Conservation (phyloP, 2,329 filamentous ascomycete genomes). For the Neofusicoccum parvum region DNA sequence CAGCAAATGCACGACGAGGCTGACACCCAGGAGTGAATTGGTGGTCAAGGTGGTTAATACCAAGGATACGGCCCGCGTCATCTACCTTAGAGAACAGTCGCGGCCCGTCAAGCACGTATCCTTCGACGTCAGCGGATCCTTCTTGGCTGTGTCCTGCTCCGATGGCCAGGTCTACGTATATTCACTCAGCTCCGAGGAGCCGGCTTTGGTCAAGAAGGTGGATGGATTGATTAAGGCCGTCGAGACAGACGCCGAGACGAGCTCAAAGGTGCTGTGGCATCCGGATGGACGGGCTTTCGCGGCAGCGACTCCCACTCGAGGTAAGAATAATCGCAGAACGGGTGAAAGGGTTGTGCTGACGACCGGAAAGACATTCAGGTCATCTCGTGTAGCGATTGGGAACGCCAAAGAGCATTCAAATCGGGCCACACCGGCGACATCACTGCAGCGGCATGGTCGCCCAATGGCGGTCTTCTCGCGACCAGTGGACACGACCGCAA, state of each 20-base stretch:
- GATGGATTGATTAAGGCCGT: constrained; percentile 81
- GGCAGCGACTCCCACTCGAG: constrained; percentile 73
- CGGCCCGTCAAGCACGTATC: constrained; percentile 89
- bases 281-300: constrained; percentile 92
- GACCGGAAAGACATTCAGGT: constrained; percentile 68
- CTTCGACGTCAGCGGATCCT: constrained; percentile 78
- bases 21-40: constrained; percentile 62
- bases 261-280: constrained; percentile 81
- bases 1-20: not conserved
- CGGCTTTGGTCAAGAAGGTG: constrained; percentile 78
- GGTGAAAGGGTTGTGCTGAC: not conserved
- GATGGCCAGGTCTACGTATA: constrained; percentile 93
- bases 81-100: constrained; percentile 78
- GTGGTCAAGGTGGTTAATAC: constrained; percentile 87
- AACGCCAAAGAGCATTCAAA: constrained; percentile 77
- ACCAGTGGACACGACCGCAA: constrained; percentile 61
- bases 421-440: constrained; percentile 82
- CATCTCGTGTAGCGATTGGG: constrained; percentile 87
- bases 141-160: constrained; percentile 79
- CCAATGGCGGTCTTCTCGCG: constrained; percentile 86
- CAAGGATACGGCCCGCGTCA: constrained; percentile 73
- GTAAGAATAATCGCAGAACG: constrained; percentile 22
- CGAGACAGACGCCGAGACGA: constrained; percentile 76
- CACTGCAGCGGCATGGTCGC: constrained; percentile 88
- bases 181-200: constrained; percentile 74